phyloP scores from a whole-genome alignment of 768 basidiomycete species.

The Podaxis sp. region DNA sequence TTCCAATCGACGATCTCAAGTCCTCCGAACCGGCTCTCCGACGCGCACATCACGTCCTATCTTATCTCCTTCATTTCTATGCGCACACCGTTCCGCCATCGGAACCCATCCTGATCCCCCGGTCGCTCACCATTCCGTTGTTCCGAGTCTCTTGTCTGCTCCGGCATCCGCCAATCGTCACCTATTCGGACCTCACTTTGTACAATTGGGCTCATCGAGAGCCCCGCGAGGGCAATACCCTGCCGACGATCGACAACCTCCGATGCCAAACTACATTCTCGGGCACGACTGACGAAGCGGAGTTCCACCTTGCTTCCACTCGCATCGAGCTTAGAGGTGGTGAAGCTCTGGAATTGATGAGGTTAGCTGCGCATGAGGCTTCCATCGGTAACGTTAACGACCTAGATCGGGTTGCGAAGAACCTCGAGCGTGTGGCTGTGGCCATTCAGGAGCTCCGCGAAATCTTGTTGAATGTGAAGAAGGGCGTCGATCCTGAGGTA shows the following conservation, averaged over 20 bases:
- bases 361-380: slow-evolving; percentile 81
- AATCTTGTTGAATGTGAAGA: slow-evolving; percentile 63
- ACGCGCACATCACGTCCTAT: slow-evolving; percentile 72
- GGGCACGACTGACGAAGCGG: slow-evolving; percentile 74
- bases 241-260: slow-evolving; percentile 60
- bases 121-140: slow-evolving; percentile 72
- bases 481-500: slow-evolving; percentile 69
- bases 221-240: slow-evolving; percentile 26
- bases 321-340: slow-evolving; percentile 88
- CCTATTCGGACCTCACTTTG: slow-evolving; percentile 88
- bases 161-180: slow-evolving; percentile 82
- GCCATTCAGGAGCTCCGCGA: slow-evolving; percentile 65
- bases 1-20: slow-evolving; percentile 43
- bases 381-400: slow-evolving; percentile 74
- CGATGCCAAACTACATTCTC: slow-evolving; percentile 74
- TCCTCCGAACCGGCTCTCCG: slow-evolving; percentile 59
- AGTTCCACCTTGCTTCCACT: slow-evolving; percentile 87
- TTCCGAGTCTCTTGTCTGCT: slow-evolving; percentile 67
- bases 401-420: slow-evolving; percentile 60
- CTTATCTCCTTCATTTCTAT: slow-evolving; percentile 78
- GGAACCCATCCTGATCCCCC: slow-evolving; percentile 62
- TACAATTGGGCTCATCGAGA: slow-evolving; percentile 70
- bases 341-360: slow-evolving; percentile 81
- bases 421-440: slow-evolving; percentile 58
- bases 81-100: slow-evolving; percentile 59